Conservation (phyloP, 257 asterid species). For the Prunella vulgaris region DNA sequence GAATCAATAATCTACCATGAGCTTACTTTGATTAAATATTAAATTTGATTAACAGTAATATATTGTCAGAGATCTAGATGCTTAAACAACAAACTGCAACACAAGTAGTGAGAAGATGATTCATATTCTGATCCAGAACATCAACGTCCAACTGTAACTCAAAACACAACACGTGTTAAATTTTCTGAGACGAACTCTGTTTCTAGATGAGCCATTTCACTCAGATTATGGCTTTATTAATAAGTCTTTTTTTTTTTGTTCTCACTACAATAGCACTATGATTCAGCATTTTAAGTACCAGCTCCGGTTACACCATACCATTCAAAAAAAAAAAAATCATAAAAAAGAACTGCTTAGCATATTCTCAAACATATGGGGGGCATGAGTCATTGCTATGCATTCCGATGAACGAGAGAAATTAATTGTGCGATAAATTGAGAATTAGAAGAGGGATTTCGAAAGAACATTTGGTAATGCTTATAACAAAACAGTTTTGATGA, state of each 20-base stretch:
- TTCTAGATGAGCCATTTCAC: neutral
- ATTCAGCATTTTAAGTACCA: neutral
- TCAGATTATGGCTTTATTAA: neutral
- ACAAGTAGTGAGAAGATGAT: neutral
- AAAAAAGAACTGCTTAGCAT: neutral
- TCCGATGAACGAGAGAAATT: neutral
- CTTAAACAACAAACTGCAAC: neutral
- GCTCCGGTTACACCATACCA: neutral
- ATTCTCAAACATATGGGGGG: neutral
- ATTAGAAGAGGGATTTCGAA: neutral
- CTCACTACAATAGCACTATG: neutral
- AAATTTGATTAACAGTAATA: too few relatives aligned
- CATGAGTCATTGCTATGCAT: neutral
- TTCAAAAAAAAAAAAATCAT: neutral
- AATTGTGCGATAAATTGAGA: neutral
- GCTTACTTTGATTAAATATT: too few relatives aligned
- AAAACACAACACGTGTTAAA: neutral
- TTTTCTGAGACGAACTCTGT: neutral
- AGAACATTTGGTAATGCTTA: neutral
- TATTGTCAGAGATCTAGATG: neutral
- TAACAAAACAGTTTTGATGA: neutral
- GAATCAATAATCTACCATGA: too few relatives aligned
- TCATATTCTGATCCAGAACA: neutral
- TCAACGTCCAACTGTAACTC: neutral
- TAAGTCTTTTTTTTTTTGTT: too few relatives aligned